Conservation (phyloP, 768 basidiomycete genomes). For the Tulasnella sp. region DNA sequence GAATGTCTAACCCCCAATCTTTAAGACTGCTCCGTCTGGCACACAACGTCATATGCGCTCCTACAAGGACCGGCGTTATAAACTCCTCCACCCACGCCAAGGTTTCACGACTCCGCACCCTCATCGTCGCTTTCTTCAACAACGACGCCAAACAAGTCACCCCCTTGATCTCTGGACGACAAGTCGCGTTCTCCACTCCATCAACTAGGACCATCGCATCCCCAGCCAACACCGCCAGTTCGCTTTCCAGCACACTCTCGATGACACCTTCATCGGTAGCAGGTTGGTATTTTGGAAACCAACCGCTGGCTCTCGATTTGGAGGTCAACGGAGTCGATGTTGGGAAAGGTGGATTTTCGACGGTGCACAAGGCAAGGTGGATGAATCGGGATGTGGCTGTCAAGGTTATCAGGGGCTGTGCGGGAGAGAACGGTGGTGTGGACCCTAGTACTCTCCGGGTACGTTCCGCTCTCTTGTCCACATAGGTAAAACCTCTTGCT, state of each 20-base stretch:
- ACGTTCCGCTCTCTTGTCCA: not conserved
- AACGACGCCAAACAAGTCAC: not conserved
- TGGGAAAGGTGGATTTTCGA: not conserved
- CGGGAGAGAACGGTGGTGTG: not conserved
- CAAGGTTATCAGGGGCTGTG: not conserved
- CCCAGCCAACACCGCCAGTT: not conserved
- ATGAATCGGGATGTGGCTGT: not conserved
- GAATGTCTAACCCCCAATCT: not conserved
- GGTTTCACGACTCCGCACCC: not conserved
- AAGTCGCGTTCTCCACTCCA: not conserved
- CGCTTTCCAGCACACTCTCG: not conserved
- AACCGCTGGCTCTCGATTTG: not conserved
- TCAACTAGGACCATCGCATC: not conserved
- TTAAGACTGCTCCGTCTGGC: not conserved
- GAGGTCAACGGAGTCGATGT: not conserved
- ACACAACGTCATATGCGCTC: not conserved
- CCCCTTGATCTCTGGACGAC: not conserved
- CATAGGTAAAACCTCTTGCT: not conserved
- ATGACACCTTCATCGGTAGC: not conserved
- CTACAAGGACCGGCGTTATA: not conserved
- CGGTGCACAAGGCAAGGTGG: not conserved
- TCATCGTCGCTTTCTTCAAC: not conserved
- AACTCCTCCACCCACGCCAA: not conserved
- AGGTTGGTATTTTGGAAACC: not conserved
- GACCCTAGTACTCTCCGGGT: not conserved